phyloP scores from a whole-genome alignment of 768 basidiomycete genomes.

The Mycena sanguinolenta region DNA sequence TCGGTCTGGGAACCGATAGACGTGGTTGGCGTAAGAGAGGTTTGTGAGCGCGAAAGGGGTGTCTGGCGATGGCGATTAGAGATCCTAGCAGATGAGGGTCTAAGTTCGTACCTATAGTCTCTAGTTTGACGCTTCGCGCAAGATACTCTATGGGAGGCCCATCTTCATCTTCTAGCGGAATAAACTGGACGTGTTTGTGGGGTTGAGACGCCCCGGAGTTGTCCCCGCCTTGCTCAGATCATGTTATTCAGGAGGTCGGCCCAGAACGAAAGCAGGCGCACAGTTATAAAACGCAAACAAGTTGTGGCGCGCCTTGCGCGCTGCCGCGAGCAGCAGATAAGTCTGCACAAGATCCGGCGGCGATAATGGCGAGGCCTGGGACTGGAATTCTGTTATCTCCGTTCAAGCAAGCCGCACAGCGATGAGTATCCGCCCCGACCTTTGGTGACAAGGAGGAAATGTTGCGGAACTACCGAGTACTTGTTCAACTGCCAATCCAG shows the following conservation, averaged over 20 bases:
- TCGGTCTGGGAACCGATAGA: slow-evolving; percentile 69
- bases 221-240: slow-evolving; percentile 67
- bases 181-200: slow-evolving; percentile 93
- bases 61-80: slow-evolving; percentile 53
- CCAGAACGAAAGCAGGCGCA: slow-evolving; percentile 44
- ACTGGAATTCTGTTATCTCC: slow-evolving; percentile 68
- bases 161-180: slow-evolving; percentile 69
- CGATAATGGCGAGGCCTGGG: slow-evolving; percentile 84
- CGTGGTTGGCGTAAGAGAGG: slow-evolving; percentile 87
- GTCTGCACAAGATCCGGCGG: slow-evolving; percentile 85
- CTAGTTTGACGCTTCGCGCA: slow-evolving; percentile 68
- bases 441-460: slow-evolving; percentile 91
- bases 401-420: background rate
- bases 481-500: slow-evolving; percentile 76
- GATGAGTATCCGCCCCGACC: slow-evolving; percentile 60
- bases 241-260: background rate
- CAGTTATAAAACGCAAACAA: slow-evolving; percentile 95
- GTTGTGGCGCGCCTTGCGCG: slow-evolving; percentile 66
- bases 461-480: slow-evolving; percentile 85
- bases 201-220: slow-evolving; percentile 90
- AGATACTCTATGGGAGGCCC: slow-evolving; percentile 86
- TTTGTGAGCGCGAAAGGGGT: slow-evolving; percentile 75
- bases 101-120: slow-evolving; percentile 64
- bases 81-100: background rate
- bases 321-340: slow-evolving; percentile 81